A percentile compares a stretch with the other conserved stretches of the same genome.
phyloP scores from a whole-genome alignment of 176 grass and related monocot species.

The Triticum aestivum region IWGSC_CS_RefSeq_v2.1 NC_057798.1:776856727-776857226 shows the following conservation, averaged over 20 bases:
- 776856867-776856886: neutral
- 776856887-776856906: neutral
- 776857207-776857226: neutral
- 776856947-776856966: neutral
- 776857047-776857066: neutral
- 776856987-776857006: neutral
- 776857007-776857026: neutral
- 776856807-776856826: too few relatives aligned
- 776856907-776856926: neutral
- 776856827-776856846: neutral
- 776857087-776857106: neutral
- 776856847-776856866: neutral
- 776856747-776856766: too few relatives aligned
- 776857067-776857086: neutral
- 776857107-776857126: neutral
- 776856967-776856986: neutral
- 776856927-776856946: neutral
- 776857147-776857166: conserved; percentile 1
- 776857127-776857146: neutral
- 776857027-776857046: neutral
- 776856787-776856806: too few relatives aligned
- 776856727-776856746: too few relatives aligned
- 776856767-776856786: too few relatives aligned
- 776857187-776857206: conserved; percentile 4
- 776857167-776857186: neutral